These are phyloP conservation scores for Colletotrichum limetticola DNA, from an alignment of 2,329 filamentous ascomycete genomes.

Conservation along the genomic window DNA sequence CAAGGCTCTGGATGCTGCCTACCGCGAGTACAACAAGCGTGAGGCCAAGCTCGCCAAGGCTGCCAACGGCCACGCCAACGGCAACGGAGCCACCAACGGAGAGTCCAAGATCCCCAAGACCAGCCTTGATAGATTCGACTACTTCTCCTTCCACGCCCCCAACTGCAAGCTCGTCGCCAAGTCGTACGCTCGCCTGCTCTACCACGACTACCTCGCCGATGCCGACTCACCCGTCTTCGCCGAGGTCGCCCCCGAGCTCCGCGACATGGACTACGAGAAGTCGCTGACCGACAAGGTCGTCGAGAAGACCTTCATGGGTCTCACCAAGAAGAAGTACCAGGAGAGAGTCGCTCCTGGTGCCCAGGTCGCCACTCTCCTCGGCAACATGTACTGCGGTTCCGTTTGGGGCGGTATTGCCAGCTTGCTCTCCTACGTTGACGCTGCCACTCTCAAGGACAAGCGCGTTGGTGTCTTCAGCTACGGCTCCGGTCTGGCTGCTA, in stretches of 20 bases:
- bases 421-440: slow-evolving; percentile 72
- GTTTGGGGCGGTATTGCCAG: slow-evolving; percentile 82
- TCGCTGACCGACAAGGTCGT: slow-evolving; percentile 84
- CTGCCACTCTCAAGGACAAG: slow-evolving; percentile 75
- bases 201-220: slow-evolving; percentile 85
- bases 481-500: slow-evolving; percentile 78
- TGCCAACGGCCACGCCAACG: slow-evolving; percentile 63
- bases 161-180: slow-evolving; percentile 91
- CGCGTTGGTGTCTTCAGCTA: slow-evolving; percentile 82
- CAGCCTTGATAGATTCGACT: slow-evolving; percentile 83
- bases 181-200: slow-evolving; percentile 84
- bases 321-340: slow-evolving; percentile 86
- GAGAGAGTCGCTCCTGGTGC: slow-evolving; percentile 80
- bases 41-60: slow-evolving; percentile 71
- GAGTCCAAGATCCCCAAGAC: slow-evolving; percentile 61
- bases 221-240: slow-evolving; percentile 75
- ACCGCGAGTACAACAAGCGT: slow-evolving; percentile 82
- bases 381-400: slow-evolving; percentile 76
- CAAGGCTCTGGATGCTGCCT: slow-evolving; percentile 82
- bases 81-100: slow-evolving; percentile 41
- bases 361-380: slow-evolving; percentile 81
- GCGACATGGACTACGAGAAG: slow-evolving; percentile 81
- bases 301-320: slow-evolving; percentile 87
- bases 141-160: slow-evolving; percentile 84
- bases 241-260: slow-evolving; percentile 80